Conservation (phyloP, 1,284 basidiomycete genomes). For the Puccinia triticina region DNA sequence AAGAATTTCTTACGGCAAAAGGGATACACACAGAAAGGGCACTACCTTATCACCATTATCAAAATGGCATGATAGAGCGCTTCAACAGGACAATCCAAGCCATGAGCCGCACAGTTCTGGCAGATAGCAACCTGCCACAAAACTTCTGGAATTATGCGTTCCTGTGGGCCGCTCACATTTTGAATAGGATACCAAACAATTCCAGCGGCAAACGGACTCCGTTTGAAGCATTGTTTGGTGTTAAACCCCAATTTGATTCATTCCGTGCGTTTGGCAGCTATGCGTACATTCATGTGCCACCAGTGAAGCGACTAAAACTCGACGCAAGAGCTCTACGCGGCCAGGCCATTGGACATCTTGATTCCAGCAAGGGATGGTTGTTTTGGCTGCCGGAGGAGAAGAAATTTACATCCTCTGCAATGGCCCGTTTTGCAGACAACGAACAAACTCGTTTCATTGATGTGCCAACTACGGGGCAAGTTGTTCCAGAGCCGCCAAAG, state of each 20-base stretch:
- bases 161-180: constrained; percentile 7
- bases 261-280: not conserved
- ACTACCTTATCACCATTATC: constrained; percentile 28
- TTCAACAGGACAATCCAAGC: not conserved
- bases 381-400: not conserved
- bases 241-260: not conserved
- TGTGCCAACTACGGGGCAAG: not conserved
- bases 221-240: not conserved
- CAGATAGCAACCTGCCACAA: not conserved
- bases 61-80: constrained; percentile 15
- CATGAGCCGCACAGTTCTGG: constrained; percentile 8
- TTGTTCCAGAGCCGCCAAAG: no score
- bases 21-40: not conserved
- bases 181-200: constrained; percentile 27
- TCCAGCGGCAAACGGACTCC: not conserved
- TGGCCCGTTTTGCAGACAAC: not conserved
- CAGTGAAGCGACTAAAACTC: not conserved
- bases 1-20: not conserved
- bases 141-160: constrained; percentile 18
- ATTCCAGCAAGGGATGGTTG: constrained; percentile 12
- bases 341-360: not conserved
- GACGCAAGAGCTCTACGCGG: not conserved
- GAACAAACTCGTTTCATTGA: not conserved
- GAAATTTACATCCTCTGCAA: not conserved
- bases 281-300: constrained; percentile 18